These are phyloP conservation scores for Pharus latifolius DNA, from an alignment of 176 grass and related monocot species.

Conservation along the genomic window DNA sequence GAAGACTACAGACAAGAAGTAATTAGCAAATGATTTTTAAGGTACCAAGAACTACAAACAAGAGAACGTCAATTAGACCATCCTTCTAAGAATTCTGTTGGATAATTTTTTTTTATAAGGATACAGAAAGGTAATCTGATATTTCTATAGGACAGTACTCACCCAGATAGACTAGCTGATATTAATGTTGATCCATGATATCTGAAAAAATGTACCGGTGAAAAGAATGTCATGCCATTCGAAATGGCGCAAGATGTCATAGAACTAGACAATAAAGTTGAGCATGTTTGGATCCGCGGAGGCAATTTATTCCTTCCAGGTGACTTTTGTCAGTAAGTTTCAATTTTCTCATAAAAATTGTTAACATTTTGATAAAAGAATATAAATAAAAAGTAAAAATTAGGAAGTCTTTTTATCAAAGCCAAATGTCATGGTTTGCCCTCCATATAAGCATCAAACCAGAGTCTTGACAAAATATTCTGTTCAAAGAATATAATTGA, in stretches of 20 bases:
- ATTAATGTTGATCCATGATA: conserved; percentile 97
- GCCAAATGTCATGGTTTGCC: too few relatives aligned
- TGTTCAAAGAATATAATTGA: too few relatives aligned
- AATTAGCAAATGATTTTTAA: neutral
- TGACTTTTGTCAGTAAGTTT: too few relatives aligned
- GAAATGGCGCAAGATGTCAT: neutral
- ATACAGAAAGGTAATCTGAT: neutral
- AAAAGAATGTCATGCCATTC: neutral
- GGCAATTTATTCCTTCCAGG: too few relatives aligned
- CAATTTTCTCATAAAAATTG: too few relatives aligned
- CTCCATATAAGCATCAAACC: too few relatives aligned
- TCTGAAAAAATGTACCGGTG: conserved; percentile 40
- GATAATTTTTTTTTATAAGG: conserved; percentile 7
- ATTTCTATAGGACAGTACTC: conserved; percentile 10
- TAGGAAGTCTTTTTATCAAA: too few relatives aligned
- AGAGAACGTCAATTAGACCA: neutral
- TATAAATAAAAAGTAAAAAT: too few relatives aligned
- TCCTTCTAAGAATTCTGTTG: neutral
- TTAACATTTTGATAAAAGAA: too few relatives aligned
- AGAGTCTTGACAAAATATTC: too few relatives aligned
- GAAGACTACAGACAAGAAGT: conserved; percentile 58
- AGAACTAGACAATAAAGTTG: neutral
- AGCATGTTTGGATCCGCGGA: too few relatives aligned
- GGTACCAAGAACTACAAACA: neutral
- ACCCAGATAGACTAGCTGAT: conserved; percentile 87